Base-by-base conservation (phyloP, 192 early-diverging fungal species). In the Rhizoclosmatium globosum region DNA sequence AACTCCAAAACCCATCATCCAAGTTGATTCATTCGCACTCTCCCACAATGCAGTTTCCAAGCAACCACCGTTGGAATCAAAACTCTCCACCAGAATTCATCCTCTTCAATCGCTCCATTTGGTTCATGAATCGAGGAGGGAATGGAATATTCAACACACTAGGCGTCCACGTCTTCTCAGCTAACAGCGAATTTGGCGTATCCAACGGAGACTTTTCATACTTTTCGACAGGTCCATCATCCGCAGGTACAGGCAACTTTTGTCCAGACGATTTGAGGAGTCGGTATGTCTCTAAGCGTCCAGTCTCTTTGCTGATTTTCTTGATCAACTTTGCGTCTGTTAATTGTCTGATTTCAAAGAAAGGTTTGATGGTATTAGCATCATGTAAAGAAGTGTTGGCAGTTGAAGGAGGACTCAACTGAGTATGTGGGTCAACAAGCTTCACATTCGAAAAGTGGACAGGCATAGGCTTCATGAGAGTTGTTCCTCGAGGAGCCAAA, bases 391-490 rank as follows among this genome's bases (percentile, higher is more conserved):
- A 59, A n/a, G 47, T 19, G 4, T 23, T 41, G 11, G 31, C 31
- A 31, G 31, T 31, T 31, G 31, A 31, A 31, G 31, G 31, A 31
- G 31, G 31, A 31, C 31, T 38, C 31, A 21, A 86, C 81, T 71
- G 65, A 1, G 64, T 57, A 17, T 56, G 64, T 4, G 93, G 92
- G 75, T 94, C 93, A n/a, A 94, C 83, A 65, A 94, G 71, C 6
- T 89, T 86, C 3, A 94, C 84, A 76, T 94, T 89, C 2, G 91
- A 89, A 62, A 92, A 87, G 70, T 91, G 89, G 47, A 94, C 89
- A 6, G 91, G 92, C 79, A 88, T 87, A 71, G 93, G 92, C 75
- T 89, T 90, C 64, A 85, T 85, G 61, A 93, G 85, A 57, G 73
- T 88, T 17, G 80, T 87, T 2, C 89, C 84, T 42, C 85, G 81